phyloP scores from a whole-genome alignment of 495 filamentous ascomycete genomes.

The Bacidia rubella region DNA sequence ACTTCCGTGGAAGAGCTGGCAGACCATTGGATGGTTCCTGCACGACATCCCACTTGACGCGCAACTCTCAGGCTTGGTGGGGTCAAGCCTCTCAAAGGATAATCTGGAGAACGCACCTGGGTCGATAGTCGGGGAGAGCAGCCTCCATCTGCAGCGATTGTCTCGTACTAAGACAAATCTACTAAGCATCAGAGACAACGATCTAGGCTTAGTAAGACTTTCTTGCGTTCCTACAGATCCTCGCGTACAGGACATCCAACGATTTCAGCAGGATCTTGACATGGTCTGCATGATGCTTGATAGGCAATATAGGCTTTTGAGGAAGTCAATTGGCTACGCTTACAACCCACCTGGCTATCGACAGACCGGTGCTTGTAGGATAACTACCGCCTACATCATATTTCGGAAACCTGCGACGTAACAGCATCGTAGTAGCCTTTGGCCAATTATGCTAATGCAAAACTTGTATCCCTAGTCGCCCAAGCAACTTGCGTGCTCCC shows the following conservation, averaged over 20 bases:
- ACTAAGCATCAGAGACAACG: too few species aligned
- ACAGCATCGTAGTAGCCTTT: background rate
- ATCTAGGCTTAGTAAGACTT: too few species aligned
- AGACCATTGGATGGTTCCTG: background rate
- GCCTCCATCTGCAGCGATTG: background rate
- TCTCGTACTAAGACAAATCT: too few species aligned
- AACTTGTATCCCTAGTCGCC: background rate
- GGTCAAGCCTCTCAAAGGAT: background rate
- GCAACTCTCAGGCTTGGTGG: background rate
- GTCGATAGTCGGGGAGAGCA: background rate
- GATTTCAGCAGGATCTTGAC: background rate
- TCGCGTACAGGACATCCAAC: background rate
- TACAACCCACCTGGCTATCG: background rate
- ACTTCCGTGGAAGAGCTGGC: background rate
- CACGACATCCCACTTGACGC: background rate
- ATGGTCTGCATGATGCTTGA: background rate
- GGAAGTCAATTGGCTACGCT: background rate
- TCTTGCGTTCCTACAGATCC: background rate
- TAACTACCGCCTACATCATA: background rate
- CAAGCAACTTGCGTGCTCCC: background rate
- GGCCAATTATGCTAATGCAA: background rate
- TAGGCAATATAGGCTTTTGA: background rate
- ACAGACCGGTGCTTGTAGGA: background rate
- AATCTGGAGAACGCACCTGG: background rate
- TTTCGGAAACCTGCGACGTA: background rate